Evolutionary conservation across 768 basidiomycete genomes (phyloP), one percentile per base, ranked within the genome.

Genomic region (Rubroboletus pulcherrimus): DNA sequence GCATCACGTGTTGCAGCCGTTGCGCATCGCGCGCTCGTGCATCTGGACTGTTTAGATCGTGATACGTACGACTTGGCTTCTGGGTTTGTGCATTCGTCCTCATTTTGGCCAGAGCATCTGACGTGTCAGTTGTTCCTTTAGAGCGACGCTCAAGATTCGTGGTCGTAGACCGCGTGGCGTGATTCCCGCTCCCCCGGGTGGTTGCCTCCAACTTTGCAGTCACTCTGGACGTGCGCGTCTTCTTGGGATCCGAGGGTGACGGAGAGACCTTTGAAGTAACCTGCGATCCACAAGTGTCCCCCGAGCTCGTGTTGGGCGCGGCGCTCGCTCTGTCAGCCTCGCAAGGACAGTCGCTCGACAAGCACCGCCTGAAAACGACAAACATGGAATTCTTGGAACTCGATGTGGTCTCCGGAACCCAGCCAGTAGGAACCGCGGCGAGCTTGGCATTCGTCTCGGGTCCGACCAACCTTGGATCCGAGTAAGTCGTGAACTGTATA

Each of bases 271-370:
- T 49, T 6, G 47, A n/a, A 26, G 19, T 1, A 4, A 12, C 39
- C 24, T 33, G 53, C 19, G 42, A 41, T 26, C n/a, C 38, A 35
- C 17, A 11, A 19, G 38, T 12, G n/a, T 14, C 49, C 12, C 14
- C 41, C 12, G 1, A 12, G 5, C 12, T 21, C 3, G 44, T 3
- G 11, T 54, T 42, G 38, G 37, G 26, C 9, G 30, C 21, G 11
- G 14, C 14, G 14, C 31, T 40, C 12, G 47, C 17, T 24, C 8
- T 40, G 50, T 56, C 54, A 2, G 43, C 55, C 21, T 58, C 63
- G 6, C 63, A 61, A 35, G 51, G 63, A 53, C 59, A 56, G 30
- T 55, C 59, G 14, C 34, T 33, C 5, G 49, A 46, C 46, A 64
- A 26, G 38, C 63, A 64, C 8, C 31, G 59, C 21, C 29, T 46